These are phyloP conservation scores for Cladophialophora immunda DNA, from an alignment of 2,329 filamentous ascomycete species.

Conservation along the genomic window DNA sequence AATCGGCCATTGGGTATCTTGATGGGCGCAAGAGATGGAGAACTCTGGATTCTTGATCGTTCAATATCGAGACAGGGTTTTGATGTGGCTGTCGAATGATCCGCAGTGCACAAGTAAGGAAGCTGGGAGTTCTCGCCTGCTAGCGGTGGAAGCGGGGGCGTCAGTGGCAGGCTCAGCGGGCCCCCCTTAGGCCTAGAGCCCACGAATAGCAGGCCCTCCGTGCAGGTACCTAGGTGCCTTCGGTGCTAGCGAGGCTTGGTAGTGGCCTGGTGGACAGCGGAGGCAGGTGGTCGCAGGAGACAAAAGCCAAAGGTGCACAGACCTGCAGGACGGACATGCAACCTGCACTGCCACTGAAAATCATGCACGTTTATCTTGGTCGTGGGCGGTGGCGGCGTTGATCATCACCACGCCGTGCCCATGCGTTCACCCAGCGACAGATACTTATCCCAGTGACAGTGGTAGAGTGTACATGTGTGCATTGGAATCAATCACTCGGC, in stretches of 20 bases:
- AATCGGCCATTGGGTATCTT: background rate
- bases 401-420: no score
- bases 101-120: no score
- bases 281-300: background rate
- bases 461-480: no score
- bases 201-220: no score
- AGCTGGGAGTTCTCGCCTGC: no score
- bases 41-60: background rate
- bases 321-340: background rate
- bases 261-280: no score
- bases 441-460: no score
- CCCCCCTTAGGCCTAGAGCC: background rate
- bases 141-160: no score
- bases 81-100: background rate
- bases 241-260: background rate
- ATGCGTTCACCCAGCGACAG: no score
- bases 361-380: constrained; percentile 3
- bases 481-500: background rate
- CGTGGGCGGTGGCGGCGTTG: background rate
- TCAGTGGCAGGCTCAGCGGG: no score
- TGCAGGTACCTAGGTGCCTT: no score
- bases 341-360: background rate
- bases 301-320: background rate
- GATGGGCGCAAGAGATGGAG: background rate
- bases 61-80: background rate